Base-by-base conservation (phyloP, 805 yeast genomes). In the Metschnikowia sp. region DNA sequence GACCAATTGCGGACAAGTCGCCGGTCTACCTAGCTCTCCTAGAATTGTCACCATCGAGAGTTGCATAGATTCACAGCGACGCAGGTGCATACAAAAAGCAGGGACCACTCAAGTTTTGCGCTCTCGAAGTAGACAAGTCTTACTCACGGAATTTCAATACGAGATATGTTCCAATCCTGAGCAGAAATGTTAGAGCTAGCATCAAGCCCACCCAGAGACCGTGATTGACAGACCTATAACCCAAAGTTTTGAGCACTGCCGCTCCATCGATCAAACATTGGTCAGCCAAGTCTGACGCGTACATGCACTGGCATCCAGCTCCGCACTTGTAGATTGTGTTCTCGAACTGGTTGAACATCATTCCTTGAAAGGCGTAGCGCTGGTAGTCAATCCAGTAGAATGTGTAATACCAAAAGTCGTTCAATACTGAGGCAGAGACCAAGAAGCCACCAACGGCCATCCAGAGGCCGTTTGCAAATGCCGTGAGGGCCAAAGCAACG, bases 391-490 rank as follows among this genome's bases (percentile, higher is more conserved):
- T 56, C 73, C 73, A 69, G 50, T 70, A 67, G 52, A 70, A 69
- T 0, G 74, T 69, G 47, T 67, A 66, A 48, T 66, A 64, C 75
- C 75, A 70, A 51, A 70, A 70, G 10, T 43, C 58, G 45, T 70
- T 70, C 49, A 70, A 58, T 11, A 66, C 52, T 18, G 57, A 57
- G n/a, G 64, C 52, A 11, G 65, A 52, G 19, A 70, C 74, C 51
- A 70, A 56, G 42, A 71, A 71, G 6, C 75, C 75, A 11, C 72
- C 70, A 8, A 69, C 73, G 15, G 70, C 60, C 75, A 71, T 71
- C 74, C 74, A 70, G n/a, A 71, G 57, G 4, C 75, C 74, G 52
- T 70, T 70, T 30, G 66, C 60, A 52, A 71, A 70, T 1, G 75
- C 74, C 5, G 72, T 66, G 22, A 69, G 51, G 1, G 75, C 74